These are phyloP conservation scores for Poteriospumella lacustris DNA, from an alignment of 108 stramenopile genomes.

Conservation along the genomic window DNA sequence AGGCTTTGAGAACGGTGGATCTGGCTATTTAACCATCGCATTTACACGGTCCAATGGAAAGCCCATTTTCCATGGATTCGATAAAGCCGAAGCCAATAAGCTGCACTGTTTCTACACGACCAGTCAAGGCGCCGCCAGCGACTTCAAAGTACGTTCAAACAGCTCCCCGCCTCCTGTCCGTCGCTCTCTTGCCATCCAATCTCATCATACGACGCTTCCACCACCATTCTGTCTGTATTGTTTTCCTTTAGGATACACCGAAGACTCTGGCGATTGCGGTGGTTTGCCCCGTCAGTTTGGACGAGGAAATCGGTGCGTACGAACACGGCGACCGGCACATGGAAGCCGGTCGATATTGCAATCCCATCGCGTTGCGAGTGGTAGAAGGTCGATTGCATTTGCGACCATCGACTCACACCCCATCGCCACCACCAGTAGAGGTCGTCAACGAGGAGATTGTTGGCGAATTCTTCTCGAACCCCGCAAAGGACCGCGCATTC, in stretches of 20 bases:
- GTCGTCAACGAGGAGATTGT: neutral
- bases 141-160: slow-evolving; percentile 1
- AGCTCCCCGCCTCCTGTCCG: too few relatives aligned
- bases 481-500: too few relatives aligned
- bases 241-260: neutral
- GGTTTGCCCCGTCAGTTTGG: neutral
- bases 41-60: neutral
- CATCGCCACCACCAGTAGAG: too few relatives aligned
- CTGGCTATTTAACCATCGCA: slow-evolving; percentile 2
- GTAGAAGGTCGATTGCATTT: neutral
- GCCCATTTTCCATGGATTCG: neutral
- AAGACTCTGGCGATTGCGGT: neutral
- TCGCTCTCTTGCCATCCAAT: too few relatives aligned
- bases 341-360: neutral
- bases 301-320: slow-evolving; percentile 1
- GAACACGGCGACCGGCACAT: neutral
- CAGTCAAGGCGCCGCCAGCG: neutral
- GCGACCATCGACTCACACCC: too few relatives aligned
- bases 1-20: slow-evolving; percentile 3
- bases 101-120: neutral
- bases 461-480: neutral
- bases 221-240: neutral
- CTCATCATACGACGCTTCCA: neutral
- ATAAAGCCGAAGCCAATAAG: slow-evolving; percentile 4
- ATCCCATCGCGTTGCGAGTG: neutral